These are phyloP conservation scores for Decorospora gaudefroyi DNA, from an alignment of 2,329 filamentous ascomycete species.

Conservation along the genomic window DNA sequence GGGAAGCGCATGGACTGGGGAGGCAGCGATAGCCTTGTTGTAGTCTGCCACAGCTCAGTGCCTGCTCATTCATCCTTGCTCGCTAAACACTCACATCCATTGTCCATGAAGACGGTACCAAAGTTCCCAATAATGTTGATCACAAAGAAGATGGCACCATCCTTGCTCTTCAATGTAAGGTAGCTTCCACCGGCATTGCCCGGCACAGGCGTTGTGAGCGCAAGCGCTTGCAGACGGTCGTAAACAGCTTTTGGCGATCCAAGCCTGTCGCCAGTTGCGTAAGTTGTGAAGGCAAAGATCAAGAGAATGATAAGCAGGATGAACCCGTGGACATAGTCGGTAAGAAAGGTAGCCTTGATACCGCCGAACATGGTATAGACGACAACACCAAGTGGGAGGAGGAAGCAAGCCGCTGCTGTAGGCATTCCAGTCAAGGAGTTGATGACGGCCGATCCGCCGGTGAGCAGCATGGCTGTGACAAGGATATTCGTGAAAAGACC, in stretches of 20 bases:
- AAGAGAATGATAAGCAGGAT: conserved; percentile 83
- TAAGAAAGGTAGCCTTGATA: conserved; percentile 72
- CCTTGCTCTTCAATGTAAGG: conserved; percentile 80
- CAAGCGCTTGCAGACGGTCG: conserved; percentile 72
- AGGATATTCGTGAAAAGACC: conserved; percentile 80
- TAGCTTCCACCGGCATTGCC: conserved; percentile 81
- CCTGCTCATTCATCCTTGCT: neutral
- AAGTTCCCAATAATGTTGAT: conserved; percentile 89
- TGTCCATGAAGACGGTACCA: conserved; percentile 81
- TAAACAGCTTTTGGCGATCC: conserved; percentile 79
- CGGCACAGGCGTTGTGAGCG: conserved; percentile 69
- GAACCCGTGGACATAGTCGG: conserved; percentile 85
- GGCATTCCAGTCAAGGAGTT: conserved; percentile 62
- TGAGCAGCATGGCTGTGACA: conserved; percentile 88
- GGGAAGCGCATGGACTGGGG: conserved; percentile 80
- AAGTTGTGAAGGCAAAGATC: conserved; percentile 79
- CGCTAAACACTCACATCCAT: conserved; percentile 60
- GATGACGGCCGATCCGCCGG: conserved; percentile 75
- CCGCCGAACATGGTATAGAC: conserved; percentile 76
- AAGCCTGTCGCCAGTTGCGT: conserved; percentile 71
- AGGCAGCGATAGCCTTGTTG: conserved; percentile 89
- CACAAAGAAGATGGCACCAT: conserved; percentile 86
- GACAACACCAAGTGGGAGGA: conserved; percentile 79
- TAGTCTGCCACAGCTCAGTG: conserved; percentile 54
- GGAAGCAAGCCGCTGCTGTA: conserved; percentile 79